Percentiles rank a stretch among this genome's conserved stretches.
Evolutionary conservation across 768 basidiomycete genomes (phyloP).

Genomic region (Tylopilus subfusipes): DNA sequence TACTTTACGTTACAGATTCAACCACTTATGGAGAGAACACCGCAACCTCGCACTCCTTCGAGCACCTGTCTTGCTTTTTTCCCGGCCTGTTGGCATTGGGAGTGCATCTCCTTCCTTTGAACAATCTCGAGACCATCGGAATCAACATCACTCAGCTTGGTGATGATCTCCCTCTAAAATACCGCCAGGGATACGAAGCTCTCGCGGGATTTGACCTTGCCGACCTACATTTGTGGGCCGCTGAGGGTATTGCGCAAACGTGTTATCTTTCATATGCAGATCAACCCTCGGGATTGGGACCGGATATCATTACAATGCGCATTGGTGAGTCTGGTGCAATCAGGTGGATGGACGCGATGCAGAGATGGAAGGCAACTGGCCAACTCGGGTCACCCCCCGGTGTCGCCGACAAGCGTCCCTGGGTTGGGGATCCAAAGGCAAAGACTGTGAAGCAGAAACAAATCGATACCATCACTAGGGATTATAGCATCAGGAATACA

Average conservation of each 20-base stretch:
- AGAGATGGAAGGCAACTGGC: constrained; percentile 48
- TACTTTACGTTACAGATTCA: constrained; percentile 68
- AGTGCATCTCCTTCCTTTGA: constrained; percentile 55
- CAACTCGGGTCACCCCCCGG: constrained; percentile 51
- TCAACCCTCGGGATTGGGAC: constrained; percentile 62
- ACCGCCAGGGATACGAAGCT: constrained; percentile 32
- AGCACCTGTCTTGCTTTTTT: constrained; percentile 77
- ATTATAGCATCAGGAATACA: constrained; percentile 48
- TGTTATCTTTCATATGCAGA: constrained; percentile 74
- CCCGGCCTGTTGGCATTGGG: constrained; percentile 75
- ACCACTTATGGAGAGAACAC: constrained; percentile 26
- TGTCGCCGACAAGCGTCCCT: constrained; percentile 36
- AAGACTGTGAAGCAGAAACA: constrained; percentile 18
- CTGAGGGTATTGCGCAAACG: constrained; percentile 67
- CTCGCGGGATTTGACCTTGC: constrained; percentile 50
- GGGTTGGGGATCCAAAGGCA: constrained; percentile 24
- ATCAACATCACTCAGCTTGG: constrained; percentile 43
- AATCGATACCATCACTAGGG: constrained; percentile 35
- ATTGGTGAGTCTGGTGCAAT: constrained; percentile 23
- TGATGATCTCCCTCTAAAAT: constrained; percentile 18
- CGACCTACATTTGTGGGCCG: constrained; percentile 71
- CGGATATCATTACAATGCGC: constrained; percentile 49
- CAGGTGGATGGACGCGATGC: constrained; percentile 33
- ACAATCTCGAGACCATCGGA: constrained; percentile 46
- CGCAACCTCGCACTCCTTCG: constrained; percentile 49